These are phyloP conservation scores for Fusarium veterinarium DNA, from an alignment of 2,329 filamentous ascomycete genomes.

Conservation along the genomic window DNA sequence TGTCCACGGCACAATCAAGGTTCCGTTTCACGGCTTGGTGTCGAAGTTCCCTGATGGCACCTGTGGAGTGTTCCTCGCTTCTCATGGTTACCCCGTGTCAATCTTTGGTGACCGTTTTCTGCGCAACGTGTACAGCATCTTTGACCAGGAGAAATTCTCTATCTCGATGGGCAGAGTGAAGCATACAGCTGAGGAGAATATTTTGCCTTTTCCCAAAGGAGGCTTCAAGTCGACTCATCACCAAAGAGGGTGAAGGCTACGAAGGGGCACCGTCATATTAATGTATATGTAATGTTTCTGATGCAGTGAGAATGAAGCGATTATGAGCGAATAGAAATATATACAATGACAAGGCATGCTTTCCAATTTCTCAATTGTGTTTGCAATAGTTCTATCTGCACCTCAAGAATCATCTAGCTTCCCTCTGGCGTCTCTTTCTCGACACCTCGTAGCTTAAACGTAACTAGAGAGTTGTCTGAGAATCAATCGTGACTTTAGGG, in stretches of 20 bases:
- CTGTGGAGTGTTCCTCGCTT: not conserved
- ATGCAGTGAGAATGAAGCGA: rapidly evolving
- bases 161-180: conserved; percentile 1
- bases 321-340: not conserved
- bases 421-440: not conserved
- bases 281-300: not conserved
- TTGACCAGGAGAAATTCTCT: not conserved
- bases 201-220: not conserved
- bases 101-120: conserved; percentile 9
- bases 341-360: not conserved
- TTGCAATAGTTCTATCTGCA: not conserved
- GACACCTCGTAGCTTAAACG: too few species aligned
- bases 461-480: too few species aligned
- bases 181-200: not conserved
- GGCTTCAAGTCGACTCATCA: not conserved
- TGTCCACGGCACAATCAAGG: not conserved
- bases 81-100: not conserved
- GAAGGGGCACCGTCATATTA: too few species aligned
- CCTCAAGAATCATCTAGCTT: not conserved
- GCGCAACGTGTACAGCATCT: conserved; percentile 6
- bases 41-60: not conserved
- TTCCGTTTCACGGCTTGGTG: not conserved
- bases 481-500: rapidly evolving
- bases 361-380: not conserved
- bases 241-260: not conserved